Conservation (phyloP, 176 grass and related monocot species). For the Puccinellia tenuiflora region DNA sequence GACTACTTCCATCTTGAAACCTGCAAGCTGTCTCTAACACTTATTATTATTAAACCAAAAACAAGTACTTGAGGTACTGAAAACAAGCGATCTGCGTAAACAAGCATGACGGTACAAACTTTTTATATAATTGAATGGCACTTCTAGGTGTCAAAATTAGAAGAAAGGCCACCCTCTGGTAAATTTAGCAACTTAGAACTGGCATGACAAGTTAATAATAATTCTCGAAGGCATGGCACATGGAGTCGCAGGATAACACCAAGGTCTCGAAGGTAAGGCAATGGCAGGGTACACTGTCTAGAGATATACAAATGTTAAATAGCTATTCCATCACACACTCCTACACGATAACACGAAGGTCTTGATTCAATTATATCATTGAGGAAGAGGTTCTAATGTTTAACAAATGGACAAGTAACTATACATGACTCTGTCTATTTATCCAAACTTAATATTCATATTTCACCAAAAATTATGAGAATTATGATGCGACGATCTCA, state of each 20-base stretch:
- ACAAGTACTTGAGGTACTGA: conserved; percentile 1
- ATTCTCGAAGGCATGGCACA: neutral
- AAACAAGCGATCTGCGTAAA: neutral
- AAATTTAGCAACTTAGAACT: conserved; percentile 22
- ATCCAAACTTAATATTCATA: neutral
- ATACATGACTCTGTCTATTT: neutral
- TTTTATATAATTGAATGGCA: conserved; percentile 1
- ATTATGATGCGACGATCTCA: neutral
- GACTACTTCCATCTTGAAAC: conserved; percentile 95
- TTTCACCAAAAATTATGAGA: neutral
- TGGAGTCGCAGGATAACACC: conserved; percentile 3
- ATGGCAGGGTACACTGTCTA: neutral
- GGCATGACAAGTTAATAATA: conserved; percentile 17
- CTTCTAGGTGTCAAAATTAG: neutral
- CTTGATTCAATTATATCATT: neutral
- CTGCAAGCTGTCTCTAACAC: conserved; percentile 74
- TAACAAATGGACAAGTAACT: neutral
- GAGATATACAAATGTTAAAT: conserved; percentile 8
- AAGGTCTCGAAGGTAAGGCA: neutral
- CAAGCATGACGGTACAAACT: neutral
- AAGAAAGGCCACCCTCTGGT: neutral
- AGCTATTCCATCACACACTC: neutral
- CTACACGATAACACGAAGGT: neutral
- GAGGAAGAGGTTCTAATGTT: conserved; percentile 1
- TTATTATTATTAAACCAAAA: conserved; percentile 36